A percentile compares a stretch with the other conserved stretches of the same genome.
These are phyloP conservation scores for Nelumbo lutea DNA, from an alignment of 164 flowering plant genomes.

Conservation along the genomic window DNA sequence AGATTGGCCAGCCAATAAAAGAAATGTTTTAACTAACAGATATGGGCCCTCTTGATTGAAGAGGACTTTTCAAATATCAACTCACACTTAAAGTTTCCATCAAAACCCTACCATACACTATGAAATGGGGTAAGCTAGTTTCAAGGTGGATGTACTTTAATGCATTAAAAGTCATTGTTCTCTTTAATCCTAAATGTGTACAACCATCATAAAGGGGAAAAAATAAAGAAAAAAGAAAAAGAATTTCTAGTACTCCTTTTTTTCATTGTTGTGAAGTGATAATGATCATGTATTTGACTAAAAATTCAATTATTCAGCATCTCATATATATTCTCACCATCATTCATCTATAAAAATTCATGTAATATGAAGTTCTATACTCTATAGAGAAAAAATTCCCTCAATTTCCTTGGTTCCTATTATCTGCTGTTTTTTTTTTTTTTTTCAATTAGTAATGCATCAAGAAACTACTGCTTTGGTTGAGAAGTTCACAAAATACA, in stretches of 20 bases:
- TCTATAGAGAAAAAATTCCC: no score
- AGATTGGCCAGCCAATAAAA: background rate
- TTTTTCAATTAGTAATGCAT: no score
- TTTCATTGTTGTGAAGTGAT: background rate
- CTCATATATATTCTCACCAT: background rate
- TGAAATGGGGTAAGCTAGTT: background rate
- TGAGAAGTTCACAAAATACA: no score
- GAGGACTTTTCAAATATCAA: background rate
- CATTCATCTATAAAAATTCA: background rate
- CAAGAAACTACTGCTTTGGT: no score
- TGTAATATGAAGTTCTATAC: background rate
- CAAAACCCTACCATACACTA: background rate
- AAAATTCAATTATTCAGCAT: background rate
- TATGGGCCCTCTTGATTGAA: background rate
- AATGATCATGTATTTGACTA: slow-evolving; percentile 1
- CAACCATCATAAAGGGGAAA: background rate
- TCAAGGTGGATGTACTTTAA: background rate
- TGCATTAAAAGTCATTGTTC: background rate
- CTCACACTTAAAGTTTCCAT: background rate
- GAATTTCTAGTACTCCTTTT: background rate
- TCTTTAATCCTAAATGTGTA: background rate
- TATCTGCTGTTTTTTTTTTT: no score
- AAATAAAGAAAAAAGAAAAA: background rate
- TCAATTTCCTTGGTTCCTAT: no score
- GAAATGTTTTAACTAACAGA: background rate